These are phyloP conservation scores for Ophiocordyceps polyrhachis-furcata DNA, from an alignment of 2,329 filamentous ascomycete species.

Conservation along the genomic window DNA sequence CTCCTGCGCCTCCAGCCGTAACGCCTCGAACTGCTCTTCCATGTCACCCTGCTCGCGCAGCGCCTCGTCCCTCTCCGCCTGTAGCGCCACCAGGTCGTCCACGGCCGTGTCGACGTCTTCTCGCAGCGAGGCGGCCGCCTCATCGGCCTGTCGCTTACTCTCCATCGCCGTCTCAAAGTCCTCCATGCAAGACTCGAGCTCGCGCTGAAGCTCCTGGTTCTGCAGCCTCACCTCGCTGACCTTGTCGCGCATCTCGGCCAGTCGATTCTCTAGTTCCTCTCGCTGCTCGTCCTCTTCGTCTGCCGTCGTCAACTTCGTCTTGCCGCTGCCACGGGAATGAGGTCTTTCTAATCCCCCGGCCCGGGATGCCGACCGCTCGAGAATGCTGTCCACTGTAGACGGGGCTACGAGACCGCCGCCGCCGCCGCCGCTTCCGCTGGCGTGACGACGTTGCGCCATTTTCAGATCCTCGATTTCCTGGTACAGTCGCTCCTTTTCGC, in stretches of 20 bases:
- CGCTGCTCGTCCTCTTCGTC: constrained; percentile 61
- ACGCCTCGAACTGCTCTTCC: constrained; percentile 40
- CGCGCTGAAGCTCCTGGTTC: constrained; percentile 72
- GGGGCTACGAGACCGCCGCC: constrained; percentile 19
- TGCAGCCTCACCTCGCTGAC: constrained; percentile 72
- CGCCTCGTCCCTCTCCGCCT: constrained; percentile 74
- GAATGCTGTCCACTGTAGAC: constrained; percentile 67
- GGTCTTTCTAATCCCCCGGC: constrained; percentile 52
- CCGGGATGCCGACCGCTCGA: constrained; percentile 85
- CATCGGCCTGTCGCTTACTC: constrained; percentile 40
- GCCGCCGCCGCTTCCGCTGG: constrained; percentile 23
- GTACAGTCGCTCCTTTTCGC: constrained; percentile 85
- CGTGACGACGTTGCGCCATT: constrained; percentile 60
- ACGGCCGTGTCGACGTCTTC: constrained; percentile 62
- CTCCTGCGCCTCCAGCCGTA: constrained; percentile 45
- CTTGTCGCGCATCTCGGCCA: constrained; percentile 70
- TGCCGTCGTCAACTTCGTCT: constrained; percentile 39
- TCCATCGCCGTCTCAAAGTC: constrained; percentile 61
- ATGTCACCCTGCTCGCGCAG: constrained; percentile 43
- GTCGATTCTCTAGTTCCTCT: constrained; percentile 69
- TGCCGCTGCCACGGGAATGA: constrained; percentile 53
- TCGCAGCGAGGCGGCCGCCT: constrained; percentile 44
- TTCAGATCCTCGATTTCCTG: constrained; percentile 97
- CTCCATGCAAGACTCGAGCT: constrained; percentile 60
- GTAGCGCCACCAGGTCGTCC: constrained; percentile 61